phyloP scores from a whole-genome alignment of 768 basidiomycete genomes.

The Agrocybe praecox region DNA sequence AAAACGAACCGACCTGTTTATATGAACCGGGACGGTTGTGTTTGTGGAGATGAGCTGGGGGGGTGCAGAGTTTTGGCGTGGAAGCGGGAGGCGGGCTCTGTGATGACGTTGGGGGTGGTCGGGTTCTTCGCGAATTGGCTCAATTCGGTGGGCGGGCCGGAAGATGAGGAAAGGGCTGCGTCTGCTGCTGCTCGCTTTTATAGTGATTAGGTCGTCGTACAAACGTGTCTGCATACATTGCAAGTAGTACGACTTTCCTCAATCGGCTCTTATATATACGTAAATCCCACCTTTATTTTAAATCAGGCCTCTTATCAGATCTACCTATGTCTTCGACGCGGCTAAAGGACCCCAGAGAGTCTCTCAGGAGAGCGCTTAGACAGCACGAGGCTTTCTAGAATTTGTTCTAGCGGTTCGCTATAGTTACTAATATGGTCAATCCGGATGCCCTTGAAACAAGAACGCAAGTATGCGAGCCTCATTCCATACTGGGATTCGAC shows the following conservation, averaged over 20 bases:
- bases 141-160: conserved; percentile 12
- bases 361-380: background rate
- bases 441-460: background rate
- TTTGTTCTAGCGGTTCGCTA: background rate
- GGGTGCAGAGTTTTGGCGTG: conserved; percentile 54
- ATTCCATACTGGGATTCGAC: too few species aligned
- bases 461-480: too few species aligned
- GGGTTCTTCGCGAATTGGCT: conserved; percentile 55
- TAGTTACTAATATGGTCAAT: background rate
- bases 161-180: conserved; percentile 6
- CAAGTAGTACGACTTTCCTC: conserved; percentile 29
- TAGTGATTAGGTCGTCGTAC: conserved; percentile 26
- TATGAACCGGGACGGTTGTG: conserved; percentile 62
- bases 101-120: conserved; percentile 64
- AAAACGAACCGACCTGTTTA: conserved; percentile 47
- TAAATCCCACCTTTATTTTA: conserved; percentile 20
- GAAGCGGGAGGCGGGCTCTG: conserved; percentile 46
- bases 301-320: conserved; percentile 33
- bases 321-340: background rate
- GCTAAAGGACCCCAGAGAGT: conserved; percentile 8
- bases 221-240: conserved; percentile 48
- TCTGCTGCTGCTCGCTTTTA: conserved; percentile 17
- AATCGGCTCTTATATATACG: conserved; percentile 41
- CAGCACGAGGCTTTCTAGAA: background rate
- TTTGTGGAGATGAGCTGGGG: conserved; percentile 66